Base-by-base conservation (phyloP, 805 yeast genomes). In the Komagataella ulmi region DNA sequence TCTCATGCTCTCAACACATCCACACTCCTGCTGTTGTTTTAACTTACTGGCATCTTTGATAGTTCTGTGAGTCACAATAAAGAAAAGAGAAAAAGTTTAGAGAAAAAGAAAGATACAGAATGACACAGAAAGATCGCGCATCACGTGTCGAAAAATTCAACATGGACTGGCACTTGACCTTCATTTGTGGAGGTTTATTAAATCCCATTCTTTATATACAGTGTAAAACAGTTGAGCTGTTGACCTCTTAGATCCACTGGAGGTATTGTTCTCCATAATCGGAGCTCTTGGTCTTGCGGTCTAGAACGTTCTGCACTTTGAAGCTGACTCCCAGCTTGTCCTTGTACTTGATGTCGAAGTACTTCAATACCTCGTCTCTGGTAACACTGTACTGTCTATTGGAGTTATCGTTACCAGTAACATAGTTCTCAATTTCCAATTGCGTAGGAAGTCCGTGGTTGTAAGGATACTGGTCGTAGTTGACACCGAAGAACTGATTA, bases 391-490 rank as follows among this genome's bases (percentile, higher is more conserved):
- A 81, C 46, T 82, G 74, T 60, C 86, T 75, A 55, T 76, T 73
- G n/a, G 80, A 67, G 21, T 80, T 80, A 63, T 80, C 87, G 52
- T 75, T 74, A 17, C 95, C 95, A 30, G 79, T 78, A 52, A 90
- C 79, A 65, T 76, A 87, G 50, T 71, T 70, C 59, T 75, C 76
- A 53, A 91, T 73, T 54, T 80, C 85, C 44, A 63, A 55, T 65
- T 85, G 88, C 10, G 79, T 71, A 50, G 98, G 98, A 57, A 93
- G 73, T 30, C 95, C 96, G 75, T 80, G 84, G 60, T 77, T 69
- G 69, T 72, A 78, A 44, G 89, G 88, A 57, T 79, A 79, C 18
- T 63, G 56, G 45, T 61, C 62, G 63, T 60, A 67, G 50, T 65
- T 57, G 43, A 72, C 61, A 48, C 72, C 69, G 49, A 74, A 63